Conservation (phyloP, 257 asterid genomes). For the Salvia splendens region DNA sequence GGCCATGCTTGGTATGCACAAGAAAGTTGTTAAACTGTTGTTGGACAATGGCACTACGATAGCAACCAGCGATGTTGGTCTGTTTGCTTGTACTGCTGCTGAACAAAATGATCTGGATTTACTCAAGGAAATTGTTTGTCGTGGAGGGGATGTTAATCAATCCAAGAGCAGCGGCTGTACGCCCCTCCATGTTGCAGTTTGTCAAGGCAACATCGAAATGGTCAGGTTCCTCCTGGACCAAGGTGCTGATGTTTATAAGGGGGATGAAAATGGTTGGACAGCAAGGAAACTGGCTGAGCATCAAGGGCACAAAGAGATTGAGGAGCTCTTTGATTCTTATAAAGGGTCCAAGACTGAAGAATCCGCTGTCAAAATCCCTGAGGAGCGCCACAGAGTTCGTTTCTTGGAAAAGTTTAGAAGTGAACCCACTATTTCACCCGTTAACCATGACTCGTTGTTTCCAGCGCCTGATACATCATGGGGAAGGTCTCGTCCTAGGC, state of each 20-base stretch:
- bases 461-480: conserved; percentile 43
- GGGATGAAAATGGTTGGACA: conserved; percentile 52
- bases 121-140: conserved; percentile 43
- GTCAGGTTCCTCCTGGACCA: conserved; percentile 48
- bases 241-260: conserved; percentile 39
- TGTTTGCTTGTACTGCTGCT: conserved; percentile 46
- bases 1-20: conserved; percentile 50
- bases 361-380: conserved; percentile 32
- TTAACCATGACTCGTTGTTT: conserved; percentile 29
- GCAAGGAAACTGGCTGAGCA: conserved; percentile 53
- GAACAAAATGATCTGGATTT: conserved; percentile 50
- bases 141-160: conserved; percentile 45
- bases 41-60: conserved; percentile 49
- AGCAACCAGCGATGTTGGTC: conserved; percentile 41
- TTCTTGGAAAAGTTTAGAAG: conserved; percentile 48
- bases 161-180: conserved; percentile 40
- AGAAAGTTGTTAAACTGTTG: conserved; percentile 40
- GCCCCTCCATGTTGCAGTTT: conserved; percentile 55
- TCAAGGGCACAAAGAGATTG: conserved; percentile 55
- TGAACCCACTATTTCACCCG: conserved; percentile 39
- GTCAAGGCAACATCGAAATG: conserved; percentile 50
- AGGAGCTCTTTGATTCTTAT: conserved; percentile 44
- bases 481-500: conserved; percentile 55
- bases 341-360: conserved; percentile 29
- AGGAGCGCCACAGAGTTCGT: conserved; percentile 44